Evolutionary conservation across 441 rosid species (phyloP), one percentile per base, ranked within the genome.

Genomic region (Omphalea diandra): DNA sequence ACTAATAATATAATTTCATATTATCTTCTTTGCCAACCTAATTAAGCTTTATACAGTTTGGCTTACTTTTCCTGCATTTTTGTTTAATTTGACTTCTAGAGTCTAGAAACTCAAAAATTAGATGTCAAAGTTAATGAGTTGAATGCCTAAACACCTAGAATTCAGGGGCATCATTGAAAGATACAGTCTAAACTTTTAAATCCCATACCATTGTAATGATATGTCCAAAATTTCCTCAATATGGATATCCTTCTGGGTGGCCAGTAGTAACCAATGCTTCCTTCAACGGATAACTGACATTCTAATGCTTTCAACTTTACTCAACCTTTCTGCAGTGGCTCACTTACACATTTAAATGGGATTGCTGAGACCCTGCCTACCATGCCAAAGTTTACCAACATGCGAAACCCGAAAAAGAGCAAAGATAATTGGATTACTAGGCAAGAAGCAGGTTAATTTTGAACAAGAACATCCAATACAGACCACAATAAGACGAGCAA

Each of bases 231-330:
- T 59, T 2, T 18, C 89, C 87, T 75, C 71, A 29, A 31, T 32
- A 26, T 40, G 83, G 93, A 86, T 86, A 80, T 83, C 10, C 36
- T 76, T 72, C 75, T 31, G 55, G 55, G 83, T 87, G 92, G 88
- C 46, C 86, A 60, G 76, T 10, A 68, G 65, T 26, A 9, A 8
- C 77, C 75, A 63, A 3, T 43, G 32, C 65, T 46, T 44, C 10
- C 7, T 50, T 18, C 10, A 76, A 73, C 50, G 63, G 84, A 79
- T 77, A 70, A 75, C 78, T 58, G 65, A 76, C 70, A 73, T 18
- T 12, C 65, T 18, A 12, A 15, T 40, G 12, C 70, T 61, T 31
- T 46, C 63, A 46, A 43, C 47, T 38, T 63, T 41, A 32, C 58
- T 58, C 41, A 72, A 24, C 12, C 53, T 41, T 62, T n/a, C 17